Conservation (phyloP, 2,329 filamentous ascomycete species). For the Stagonosporopsis vannaccii region DNA sequence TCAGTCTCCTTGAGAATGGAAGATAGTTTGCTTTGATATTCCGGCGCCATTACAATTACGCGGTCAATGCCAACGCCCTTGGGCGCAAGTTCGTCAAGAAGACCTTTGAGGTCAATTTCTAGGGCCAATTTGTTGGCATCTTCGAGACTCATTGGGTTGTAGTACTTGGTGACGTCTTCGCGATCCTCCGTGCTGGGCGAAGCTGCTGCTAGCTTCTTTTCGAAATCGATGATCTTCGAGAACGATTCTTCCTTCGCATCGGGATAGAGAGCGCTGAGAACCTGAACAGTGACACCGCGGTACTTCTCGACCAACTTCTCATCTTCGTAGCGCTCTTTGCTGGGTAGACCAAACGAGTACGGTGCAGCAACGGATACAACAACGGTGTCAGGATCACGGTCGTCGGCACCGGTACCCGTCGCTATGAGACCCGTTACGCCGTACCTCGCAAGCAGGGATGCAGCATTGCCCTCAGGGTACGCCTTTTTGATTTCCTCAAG, state of each 20-base stretch:
- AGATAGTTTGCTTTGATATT: constrained; percentile 67
- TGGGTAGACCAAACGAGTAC: constrained; percentile 55
- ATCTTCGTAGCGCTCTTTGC: constrained; percentile 48
- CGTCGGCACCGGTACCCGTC: constrained; percentile 52
- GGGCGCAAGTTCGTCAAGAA: constrained; percentile 63
- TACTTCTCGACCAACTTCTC: constrained; percentile 43
- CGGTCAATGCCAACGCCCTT: constrained; percentile 58
- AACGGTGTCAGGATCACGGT: constrained; percentile 63
- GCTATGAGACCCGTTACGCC: constrained; percentile 49
- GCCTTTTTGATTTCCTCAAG: constrained; percentile 58
- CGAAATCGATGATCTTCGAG: constrained; percentile 57
- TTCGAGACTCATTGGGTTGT: constrained; percentile 67
- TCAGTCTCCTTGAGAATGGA: constrained; percentile 62
- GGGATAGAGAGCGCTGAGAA: constrained; percentile 31
- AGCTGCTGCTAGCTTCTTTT: constrained; percentile 66
- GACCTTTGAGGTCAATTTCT: constrained; percentile 60
- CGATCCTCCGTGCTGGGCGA: constrained; percentile 66
- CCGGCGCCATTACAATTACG: constrained; percentile 66
- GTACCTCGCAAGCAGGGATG: constrained; percentile 57
- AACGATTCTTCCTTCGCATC: constrained; percentile 44
- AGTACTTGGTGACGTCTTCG: constrained; percentile 70
- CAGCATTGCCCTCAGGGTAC: constrained; percentile 48
- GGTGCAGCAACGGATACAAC: constrained; percentile 58
- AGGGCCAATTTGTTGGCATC: constrained; percentile 65
- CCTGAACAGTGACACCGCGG: constrained; percentile 31